phyloP scores from a whole-genome alignment of 192 early-diverging fungal genomes.

The Kickxella alabastrina region DNA sequence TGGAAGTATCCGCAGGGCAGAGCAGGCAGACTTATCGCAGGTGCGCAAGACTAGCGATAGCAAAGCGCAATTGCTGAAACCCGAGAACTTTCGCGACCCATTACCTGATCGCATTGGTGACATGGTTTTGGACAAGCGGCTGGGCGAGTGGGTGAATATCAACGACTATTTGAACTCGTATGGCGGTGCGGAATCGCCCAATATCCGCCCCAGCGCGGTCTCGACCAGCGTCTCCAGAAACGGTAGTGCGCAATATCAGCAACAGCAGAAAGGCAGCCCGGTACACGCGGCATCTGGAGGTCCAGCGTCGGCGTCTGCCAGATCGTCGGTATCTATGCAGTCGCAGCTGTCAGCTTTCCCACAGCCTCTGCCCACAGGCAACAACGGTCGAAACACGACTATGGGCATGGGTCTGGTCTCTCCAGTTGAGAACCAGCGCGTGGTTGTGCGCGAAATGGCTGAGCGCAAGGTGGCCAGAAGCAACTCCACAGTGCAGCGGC shows the following conservation, averaged over 20 bases:
- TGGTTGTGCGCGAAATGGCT: conserved; percentile 36
- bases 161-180: conserved; percentile 19
- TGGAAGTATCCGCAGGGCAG: conserved; percentile 17
- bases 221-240: neutral
- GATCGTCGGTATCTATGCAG: conserved; percentile 36
- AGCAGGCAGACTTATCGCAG: conserved; percentile 20
- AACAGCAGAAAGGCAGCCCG: conserved; percentile 5
- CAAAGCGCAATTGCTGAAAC: conserved; percentile 34
- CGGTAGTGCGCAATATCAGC: neutral
- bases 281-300: conserved; percentile 6
- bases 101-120: conserved; percentile 41
- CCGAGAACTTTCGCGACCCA: conserved; percentile 28
- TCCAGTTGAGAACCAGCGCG: conserved; percentile 36
- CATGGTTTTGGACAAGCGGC: conserved; percentile 38
- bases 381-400: neutral
- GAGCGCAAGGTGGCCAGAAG: conserved; percentile 22
- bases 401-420: conserved; percentile 42
- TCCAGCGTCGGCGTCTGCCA: conserved; percentile 18
- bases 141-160: conserved; percentile 46
- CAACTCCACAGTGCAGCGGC: conserved; percentile 4
- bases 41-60: conserved; percentile 44
- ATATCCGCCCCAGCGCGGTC: neutral
- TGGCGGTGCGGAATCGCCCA: neutral
- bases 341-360: conserved; percentile 41
- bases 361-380: conserved; percentile 23